These are phyloP conservation scores for Esteya vermicola DNA, from an alignment of 2,329 filamentous ascomycete species.

Conservation along the genomic window DNA sequence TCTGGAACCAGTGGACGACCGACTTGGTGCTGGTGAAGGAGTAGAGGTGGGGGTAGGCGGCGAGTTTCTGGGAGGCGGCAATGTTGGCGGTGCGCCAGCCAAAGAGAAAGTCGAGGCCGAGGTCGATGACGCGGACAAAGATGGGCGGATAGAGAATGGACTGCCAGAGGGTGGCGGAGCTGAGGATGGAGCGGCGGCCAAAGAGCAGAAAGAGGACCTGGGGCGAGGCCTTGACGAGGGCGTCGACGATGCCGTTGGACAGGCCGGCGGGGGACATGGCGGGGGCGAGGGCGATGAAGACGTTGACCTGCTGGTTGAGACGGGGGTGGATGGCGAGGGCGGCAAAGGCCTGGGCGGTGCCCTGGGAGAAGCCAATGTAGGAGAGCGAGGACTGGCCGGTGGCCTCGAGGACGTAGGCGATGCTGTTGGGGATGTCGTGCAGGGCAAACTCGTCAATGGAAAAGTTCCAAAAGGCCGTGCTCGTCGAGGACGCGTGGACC, in stretches of 20 bases:
- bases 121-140: constrained; percentile 78
- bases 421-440: constrained; percentile 90
- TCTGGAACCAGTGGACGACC: constrained; percentile 98
- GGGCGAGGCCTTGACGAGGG: constrained; percentile 84
- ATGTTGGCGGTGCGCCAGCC: constrained; percentile 84
- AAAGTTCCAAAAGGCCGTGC: constrained; percentile 84
- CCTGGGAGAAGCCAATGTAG: constrained; percentile 95
- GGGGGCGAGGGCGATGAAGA: constrained; percentile 90
- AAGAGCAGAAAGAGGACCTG: constrained; percentile 88
- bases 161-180: constrained; percentile 94
- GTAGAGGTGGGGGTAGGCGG: constrained; percentile 89
- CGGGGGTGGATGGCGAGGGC: constrained; percentile 82
- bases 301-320: constrained; percentile 83
- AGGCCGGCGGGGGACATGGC: constrained; percentile 93
- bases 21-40: constrained; percentile 95
- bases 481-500: constrained; percentile 58
- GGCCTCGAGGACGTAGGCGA: constrained; percentile 75
- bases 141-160: constrained; percentile 88
- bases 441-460: constrained; percentile 98
- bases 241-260: constrained; percentile 80
- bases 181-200: constrained; percentile 78
- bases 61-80: constrained; percentile 72
- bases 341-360: constrained; percentile 92
- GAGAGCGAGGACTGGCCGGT: constrained; percentile 75
- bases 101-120: constrained; percentile 70